Conservation (phyloP, 352 stramenopile species). For the Phytophthora sansomeana region DNA sequence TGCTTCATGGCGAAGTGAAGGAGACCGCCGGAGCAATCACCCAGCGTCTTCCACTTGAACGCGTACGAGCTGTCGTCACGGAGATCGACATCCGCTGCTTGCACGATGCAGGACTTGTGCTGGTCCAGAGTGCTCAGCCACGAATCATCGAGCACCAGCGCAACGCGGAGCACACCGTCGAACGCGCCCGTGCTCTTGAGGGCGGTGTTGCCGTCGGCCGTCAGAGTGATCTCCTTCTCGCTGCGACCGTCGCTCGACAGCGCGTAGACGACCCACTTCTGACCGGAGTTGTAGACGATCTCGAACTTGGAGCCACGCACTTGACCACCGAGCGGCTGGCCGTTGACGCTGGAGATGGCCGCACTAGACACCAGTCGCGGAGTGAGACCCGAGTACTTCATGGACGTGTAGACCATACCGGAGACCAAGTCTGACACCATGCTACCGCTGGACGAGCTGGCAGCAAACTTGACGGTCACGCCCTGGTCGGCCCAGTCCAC, state of each 20-base stretch:
- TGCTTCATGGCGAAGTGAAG: conserved; percentile 71
- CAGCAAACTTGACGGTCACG: conserved; percentile 57
- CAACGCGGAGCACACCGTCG: conserved; percentile 54
- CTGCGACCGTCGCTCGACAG: conserved; percentile 47
- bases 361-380: conserved; percentile 50
- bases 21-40: conserved; percentile 57
- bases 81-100: conserved; percentile 50
- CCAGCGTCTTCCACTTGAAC: conserved; percentile 68
- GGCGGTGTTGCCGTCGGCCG: conserved; percentile 41
- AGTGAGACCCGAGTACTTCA: conserved; percentile 53
- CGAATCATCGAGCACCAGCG: conserved; percentile 49
- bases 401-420: conserved; percentile 71
- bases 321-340: conserved; percentile 29
- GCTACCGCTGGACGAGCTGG: conserved; percentile 23
- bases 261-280: conserved; percentile 70
- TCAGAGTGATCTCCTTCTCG: conserved; percentile 54
- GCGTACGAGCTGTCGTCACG: conserved; percentile 54
- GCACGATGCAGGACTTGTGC: conserved; percentile 60
- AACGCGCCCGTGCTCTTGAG: conserved; percentile 49
- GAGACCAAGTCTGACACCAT: conserved; percentile 66
- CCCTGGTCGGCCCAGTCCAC: conserved; percentile 65
- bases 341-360: conserved; percentile 61
- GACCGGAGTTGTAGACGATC: conserved; percentile 58
- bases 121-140: conserved; percentile 52
- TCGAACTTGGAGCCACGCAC: conserved; percentile 55